Evolutionary conservation across 192 early-diverging fungal species (phyloP).

Genomic region (Backusella liffmaniae): DNA sequence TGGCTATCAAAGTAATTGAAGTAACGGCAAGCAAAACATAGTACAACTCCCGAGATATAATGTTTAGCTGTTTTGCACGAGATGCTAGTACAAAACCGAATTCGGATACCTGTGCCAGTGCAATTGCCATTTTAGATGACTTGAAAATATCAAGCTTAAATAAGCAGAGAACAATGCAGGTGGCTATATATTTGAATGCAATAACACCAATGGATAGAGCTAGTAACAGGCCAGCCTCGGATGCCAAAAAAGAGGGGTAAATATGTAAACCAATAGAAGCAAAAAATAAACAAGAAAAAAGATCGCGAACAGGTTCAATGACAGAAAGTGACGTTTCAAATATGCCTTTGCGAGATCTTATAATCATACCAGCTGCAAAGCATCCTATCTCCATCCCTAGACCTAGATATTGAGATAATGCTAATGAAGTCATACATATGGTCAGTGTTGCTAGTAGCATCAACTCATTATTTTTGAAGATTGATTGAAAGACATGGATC

Average conservation of each 20-base stretch:
- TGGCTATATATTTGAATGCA: slow-evolving; percentile 47
- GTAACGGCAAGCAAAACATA: slow-evolving; percentile 53
- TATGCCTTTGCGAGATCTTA: slow-evolving; percentile 41
- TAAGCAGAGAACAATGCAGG: slow-evolving; percentile 32
- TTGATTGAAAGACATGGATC: slow-evolving; percentile 14
- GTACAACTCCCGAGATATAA: slow-evolving; percentile 53
- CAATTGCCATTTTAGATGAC: slow-evolving; percentile 43
- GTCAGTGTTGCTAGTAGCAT: slow-evolving; percentile 44
- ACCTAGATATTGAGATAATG: slow-evolving; percentile 39
- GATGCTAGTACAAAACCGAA: slow-evolving; percentile 60
- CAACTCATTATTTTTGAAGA: slow-evolving; percentile 38
- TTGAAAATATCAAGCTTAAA: slow-evolving; percentile 42
- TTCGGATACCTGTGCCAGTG: slow-evolving; percentile 56
- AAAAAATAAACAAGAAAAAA: slow-evolving; percentile 59
- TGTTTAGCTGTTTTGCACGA: slow-evolving; percentile 49
- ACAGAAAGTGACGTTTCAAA: slow-evolving; percentile 36
- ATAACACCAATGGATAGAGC: slow-evolving; percentile 41
- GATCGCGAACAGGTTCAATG: slow-evolving; percentile 49
- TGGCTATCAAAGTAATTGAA: slow-evolving; percentile 47
- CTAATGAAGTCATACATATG: slow-evolving; percentile 42
- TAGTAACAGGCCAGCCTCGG: slow-evolving; percentile 46
- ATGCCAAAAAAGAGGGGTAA: slow-evolving; percentile 52
- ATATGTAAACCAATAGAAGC: slow-evolving; percentile 59
- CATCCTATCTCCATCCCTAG: slow-evolving; percentile 56
- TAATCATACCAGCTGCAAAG: slow-evolving; percentile 58